Base-by-base conservation (phyloP, 495 filamentous ascomycete genomes). In the Penicillium simplicissimum region DNA sequence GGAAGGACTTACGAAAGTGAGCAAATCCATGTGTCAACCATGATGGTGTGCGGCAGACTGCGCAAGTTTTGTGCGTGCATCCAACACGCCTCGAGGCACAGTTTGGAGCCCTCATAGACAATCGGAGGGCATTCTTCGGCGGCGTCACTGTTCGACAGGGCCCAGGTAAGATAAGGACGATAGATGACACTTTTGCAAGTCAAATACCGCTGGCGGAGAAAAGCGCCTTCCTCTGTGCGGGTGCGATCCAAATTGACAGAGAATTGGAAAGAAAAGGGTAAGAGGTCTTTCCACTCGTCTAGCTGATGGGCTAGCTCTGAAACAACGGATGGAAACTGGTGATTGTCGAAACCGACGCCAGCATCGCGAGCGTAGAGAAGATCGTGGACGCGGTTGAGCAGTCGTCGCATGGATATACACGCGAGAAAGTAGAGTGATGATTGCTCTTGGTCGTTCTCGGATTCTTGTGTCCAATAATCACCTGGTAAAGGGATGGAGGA, bases 1-100 rank as follows among this genome's bases (percentile, higher is more conserved):
- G 28, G 14, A 42, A 9, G 55, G 25, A 75, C 77, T 60, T 67
- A 79, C 79, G 76, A 79, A 11, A 82, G 63, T 10, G 79, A 77
- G 57, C 78, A 82, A 28, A 80, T 79, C 79, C 79, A 82, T 0
- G 79, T 78, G 61, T 82, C 79, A 1, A 82, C 69, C 68, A 81
- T 58, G 8, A 81, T 64, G 0, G 78, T 81, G 52, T 82, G 76
- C 0, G 67, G 62, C 43, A 80, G 73, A 5, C 66, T 69, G 21
- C 69, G 60, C 13, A 81, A 51, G 54, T 80, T 77, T 59, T 74
- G 55, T 1, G 78, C 74, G 53, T 82, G 78, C 25, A 79, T 53
- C 19, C 71, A 70, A 61, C 76, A 79, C 8, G 78, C 75, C 34
- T 75, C 71, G 23, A 80, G 60, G 62, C 75, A 78, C 2, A 70